Evolutionary conservation across 352 stramenopile genomes (phyloP).

Genomic region (Pythium dissotocum): DNA sequence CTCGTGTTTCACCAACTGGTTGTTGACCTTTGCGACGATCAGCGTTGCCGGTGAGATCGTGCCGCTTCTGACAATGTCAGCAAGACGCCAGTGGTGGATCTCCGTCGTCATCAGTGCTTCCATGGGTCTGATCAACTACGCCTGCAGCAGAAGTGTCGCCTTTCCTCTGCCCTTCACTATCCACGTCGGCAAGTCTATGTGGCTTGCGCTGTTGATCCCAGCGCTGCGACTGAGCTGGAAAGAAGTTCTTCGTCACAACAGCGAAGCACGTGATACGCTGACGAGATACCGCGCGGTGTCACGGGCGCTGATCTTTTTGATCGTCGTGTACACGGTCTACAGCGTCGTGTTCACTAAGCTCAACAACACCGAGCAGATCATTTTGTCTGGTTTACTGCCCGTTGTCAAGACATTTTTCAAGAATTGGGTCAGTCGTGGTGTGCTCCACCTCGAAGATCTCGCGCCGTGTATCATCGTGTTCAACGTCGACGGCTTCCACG

Average conservation of each 20-base stretch:
- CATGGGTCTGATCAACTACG: not conserved
- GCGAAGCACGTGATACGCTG: not conserved
- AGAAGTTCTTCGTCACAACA: not conserved
- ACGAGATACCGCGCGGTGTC: not conserved
- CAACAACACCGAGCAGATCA: not conserved
- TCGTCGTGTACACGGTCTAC: not conserved
- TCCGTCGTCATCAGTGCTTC: not conserved
- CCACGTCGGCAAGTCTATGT: not conserved
- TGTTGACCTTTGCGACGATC: not conserved
- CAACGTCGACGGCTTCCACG: slow-evolving; percentile 35
- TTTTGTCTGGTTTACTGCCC: not conserved
- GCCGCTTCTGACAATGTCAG: not conserved
- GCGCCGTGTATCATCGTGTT: slow-evolving; percentile 34
- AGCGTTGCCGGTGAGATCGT: not conserved
- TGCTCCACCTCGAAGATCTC: slow-evolving; percentile 16
- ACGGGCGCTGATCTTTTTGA: not conserved
- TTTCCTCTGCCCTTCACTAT: not conserved
- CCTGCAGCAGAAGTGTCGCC: not conserved
- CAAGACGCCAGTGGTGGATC: not conserved
- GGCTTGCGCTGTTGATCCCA: not conserved
- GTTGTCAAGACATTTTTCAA: slow-evolving; percentile 20
- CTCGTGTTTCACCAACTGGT: not conserved
- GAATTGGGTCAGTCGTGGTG: slow-evolving; percentile 2
- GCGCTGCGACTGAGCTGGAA: not conserved
- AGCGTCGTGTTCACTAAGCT: not conserved